Evolutionary conservation across 345 rosid species (phyloP), one percentile per base, ranked within the genome.

Genomic region (Brassica napus): DNA sequence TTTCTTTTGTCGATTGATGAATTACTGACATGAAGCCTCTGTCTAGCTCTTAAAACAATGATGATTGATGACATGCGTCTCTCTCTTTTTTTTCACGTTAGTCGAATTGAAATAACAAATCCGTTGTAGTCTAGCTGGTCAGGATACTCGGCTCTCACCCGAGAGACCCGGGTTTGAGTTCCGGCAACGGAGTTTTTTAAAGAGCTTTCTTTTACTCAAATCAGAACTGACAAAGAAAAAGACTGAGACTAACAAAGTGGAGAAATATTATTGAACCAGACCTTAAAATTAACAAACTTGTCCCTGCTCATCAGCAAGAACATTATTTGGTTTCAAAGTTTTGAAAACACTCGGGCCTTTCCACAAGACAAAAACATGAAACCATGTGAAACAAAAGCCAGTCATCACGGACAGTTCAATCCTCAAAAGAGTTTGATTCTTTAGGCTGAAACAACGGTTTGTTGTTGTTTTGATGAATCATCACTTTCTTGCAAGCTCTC

Each of bases 121-220:
- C 70, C 44, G 88, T 85, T 85, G 94, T 89, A 88, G 94, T 88
- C 89, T 87, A 87, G 89, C 81, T 71, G 90, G 90, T 88, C 31
- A 87, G 91, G 92, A 86, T 88, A 88, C 85, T 88, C 84, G 91
- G 90, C 91, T 88, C 89, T 88, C 96, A 84, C 87, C 86, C 86
- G 87, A 87, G 83, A 79, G 91, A 85, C 88, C 87, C 89, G 72
- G 79, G 79, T 75, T 75, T 73, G 42, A 75, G 44, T 37, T 67
- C 67, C 79, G 72, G 79, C 79, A 35, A 65, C 65, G 65, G 65
- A 75, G 64, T 1, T n/a, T n/a, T n/a, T n/a, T 16, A 16, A 16
- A 16, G 18, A 16, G 4, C 39, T 31, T 14, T n/a, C 0, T 3
- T 15, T 52, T 52, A 52, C 23, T 0, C 21, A 52, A 52, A 52